These are phyloP conservation scores for Eucalyptus shirleyi DNA, from an alignment of 345 rosid genomes.

Conservation along the genomic window DNA sequence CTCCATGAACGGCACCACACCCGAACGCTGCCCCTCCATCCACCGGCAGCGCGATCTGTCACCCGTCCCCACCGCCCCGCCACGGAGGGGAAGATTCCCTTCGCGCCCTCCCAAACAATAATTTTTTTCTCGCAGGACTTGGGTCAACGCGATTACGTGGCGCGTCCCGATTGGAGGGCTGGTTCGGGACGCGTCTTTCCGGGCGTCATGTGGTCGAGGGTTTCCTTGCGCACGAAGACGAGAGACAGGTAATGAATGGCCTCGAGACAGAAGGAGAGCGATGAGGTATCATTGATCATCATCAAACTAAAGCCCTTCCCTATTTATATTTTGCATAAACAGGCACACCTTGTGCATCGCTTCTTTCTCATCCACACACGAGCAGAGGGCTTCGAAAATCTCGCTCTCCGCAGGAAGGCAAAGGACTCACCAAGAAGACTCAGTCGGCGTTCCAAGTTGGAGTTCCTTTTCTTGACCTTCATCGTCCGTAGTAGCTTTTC, in stretches of 20 bases:
- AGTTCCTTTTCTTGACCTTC: neutral
- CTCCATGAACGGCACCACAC: constrained; percentile 6
- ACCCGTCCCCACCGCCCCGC: neutral
- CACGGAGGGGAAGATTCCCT: neutral
- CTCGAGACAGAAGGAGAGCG: neutral
- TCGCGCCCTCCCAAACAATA: neutral
- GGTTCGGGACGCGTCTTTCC: neutral
- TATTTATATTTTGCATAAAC: neutral
- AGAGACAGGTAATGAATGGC: neutral
- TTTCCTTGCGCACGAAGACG: neutral
- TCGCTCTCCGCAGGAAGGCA: neutral
- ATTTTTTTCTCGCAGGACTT: neutral
- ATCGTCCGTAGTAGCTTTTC: neutral
- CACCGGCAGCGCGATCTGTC: constrained; percentile 18
- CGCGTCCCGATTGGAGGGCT: neutral
- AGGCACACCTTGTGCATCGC: neutral
- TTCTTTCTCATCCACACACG: constrained; percentile 5
- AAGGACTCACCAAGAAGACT: neutral
- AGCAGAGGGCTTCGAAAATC: neutral
- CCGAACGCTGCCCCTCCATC: constrained; percentile 19
- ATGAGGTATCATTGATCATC: neutral
- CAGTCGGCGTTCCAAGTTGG: neutral
- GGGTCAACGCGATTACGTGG: neutral
- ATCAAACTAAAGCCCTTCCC: neutral
- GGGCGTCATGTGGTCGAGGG: neutral